Evolutionary conservation across 345 rosid species (phyloP), one percentile per base, ranked within the genome.

Genomic region (Brassica incana): DNA sequence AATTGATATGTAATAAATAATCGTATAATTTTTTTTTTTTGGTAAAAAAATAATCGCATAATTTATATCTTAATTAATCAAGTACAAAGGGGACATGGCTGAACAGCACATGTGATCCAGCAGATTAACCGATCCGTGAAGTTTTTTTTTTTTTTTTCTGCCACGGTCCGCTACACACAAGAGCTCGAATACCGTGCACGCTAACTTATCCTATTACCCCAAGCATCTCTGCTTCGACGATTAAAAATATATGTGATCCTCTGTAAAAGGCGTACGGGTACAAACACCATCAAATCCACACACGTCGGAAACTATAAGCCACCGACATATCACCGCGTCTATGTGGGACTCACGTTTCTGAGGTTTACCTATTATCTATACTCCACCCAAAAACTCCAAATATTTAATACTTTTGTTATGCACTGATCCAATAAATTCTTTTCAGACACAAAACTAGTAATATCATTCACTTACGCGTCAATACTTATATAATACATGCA

Each of bases 291-390:
- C 67, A 33, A 40, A 67, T 60, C 63, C 32, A 54, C 71, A 78
- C 83, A 75, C 79, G 79, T 80, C 80, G 60, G 68, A 58, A 3
- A 6, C 2, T 25, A n/a, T 43, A 10, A 65, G 76, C 83, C 73
- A 75, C 83, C 83, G 80, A 80, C 83, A 71, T 65, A 5, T n/a
- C 25, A 76, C 83, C 80, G 77, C 73, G 80, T 76, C 14, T 65
- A 40, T 0, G 0, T 69, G 27, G 83, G 83, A 43, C 69, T 80
- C 43, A 76, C 63, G 8, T 1, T 65, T 38, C 35, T 33, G 59
- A 27, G 68, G 72, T 79, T 61, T 8, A 23, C 35, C 32, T 74
- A 2, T n/a, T 65, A 10, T 50, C 48, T 50, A 35, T 16, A 32
- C 30, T 60, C 30, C 43, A 43, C 25, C 3, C 15, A 52, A 52